Conservation (phyloP, 2,329 filamentous ascomycete species). For the Xylariaceae sp. region DNA sequence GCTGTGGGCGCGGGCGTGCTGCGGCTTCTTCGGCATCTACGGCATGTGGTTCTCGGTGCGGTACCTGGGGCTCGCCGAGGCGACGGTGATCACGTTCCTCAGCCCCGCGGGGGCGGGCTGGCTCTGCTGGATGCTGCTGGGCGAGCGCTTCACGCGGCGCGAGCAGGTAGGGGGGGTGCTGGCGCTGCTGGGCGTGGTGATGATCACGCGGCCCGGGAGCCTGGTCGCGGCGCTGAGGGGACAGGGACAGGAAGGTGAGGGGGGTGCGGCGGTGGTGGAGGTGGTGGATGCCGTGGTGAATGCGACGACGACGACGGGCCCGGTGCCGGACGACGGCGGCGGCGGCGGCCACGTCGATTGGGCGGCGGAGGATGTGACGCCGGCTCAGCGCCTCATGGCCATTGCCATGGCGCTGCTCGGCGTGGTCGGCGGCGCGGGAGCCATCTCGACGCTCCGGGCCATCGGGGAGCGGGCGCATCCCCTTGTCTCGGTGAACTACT, state of each 20-base stretch:
- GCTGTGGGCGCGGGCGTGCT: slow-evolving; percentile 55
- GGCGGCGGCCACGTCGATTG: slow-evolving; percentile 11
- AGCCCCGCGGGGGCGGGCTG: slow-evolving; percentile 85
- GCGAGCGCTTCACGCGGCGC: slow-evolving; percentile 72
- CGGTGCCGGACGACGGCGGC: background rate
- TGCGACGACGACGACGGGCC: background rate
- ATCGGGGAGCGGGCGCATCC: slow-evolving; percentile 79
- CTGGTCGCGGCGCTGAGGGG: slow-evolving; percentile 20
- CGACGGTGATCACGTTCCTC: slow-evolving; percentile 8
- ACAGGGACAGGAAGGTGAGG: slow-evolving; percentile 4
- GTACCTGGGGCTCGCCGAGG: slow-evolving; percentile 49
- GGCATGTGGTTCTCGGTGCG: slow-evolving; percentile 65
- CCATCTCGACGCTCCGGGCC: slow-evolving; percentile 71
- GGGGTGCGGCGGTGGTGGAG: slow-evolving; percentile 9
- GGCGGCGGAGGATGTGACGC: slow-evolving; percentile 20
- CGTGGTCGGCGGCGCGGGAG: slow-evolving; percentile 69
- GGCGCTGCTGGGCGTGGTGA: slow-evolving; percentile 72
- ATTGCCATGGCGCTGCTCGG: slow-evolving; percentile 71
- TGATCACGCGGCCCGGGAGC: slow-evolving; percentile 69
- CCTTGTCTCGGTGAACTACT: slow-evolving; percentile 83
- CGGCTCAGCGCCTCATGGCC: slow-evolving; percentile 55
- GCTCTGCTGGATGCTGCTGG: slow-evolving; percentile 70
- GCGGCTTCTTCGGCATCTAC: slow-evolving; percentile 75
- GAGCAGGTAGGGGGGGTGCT: slow-evolving; percentile 74
- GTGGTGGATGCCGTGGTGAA: background rate